Evolutionary conservation across 2,329 filamentous ascomycete species (phyloP).

Genomic region (Aspergillus unguis): DNA sequence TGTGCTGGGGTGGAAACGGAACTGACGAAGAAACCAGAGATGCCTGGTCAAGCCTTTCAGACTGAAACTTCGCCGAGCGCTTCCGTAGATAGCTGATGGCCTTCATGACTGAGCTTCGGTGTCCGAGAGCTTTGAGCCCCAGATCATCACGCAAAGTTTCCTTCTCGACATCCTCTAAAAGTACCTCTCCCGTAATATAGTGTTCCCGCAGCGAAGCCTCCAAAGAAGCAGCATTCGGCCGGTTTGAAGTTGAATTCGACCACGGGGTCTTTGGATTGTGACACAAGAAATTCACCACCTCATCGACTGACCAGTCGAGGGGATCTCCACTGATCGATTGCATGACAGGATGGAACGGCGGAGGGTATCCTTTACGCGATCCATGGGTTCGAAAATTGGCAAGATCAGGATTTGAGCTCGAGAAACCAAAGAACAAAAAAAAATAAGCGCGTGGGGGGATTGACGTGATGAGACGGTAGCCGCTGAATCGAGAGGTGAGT

Average conservation of each 20-base stretch:
- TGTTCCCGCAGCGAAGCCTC: constrained; percentile 58
- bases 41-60: constrained; percentile 3
- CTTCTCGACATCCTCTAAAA: constrained; percentile 58
- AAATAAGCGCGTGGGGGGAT: not conserved
- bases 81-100: constrained; percentile 57
- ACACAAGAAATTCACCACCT: constrained; percentile 66
- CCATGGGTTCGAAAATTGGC: not conserved
- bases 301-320: constrained; percentile 68
- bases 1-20: not conserved
- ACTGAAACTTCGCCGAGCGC: constrained; percentile 52
- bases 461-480: not conserved
- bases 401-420: not conserved
- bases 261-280: constrained; percentile 47
- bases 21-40: not conserved
- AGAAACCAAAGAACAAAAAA: not conserved
- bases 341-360: constrained; percentile 17
- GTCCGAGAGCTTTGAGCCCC: constrained; percentile 55
- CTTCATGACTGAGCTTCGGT: constrained; percentile 56
- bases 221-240: constrained; percentile 55
- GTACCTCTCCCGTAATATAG: constrained; percentile 61
- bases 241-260: constrained; percentile 29
- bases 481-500: no score
- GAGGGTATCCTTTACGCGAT: not conserved
- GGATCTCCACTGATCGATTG: constrained; percentile 55
- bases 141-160: constrained; percentile 53